phyloP scores from a whole-genome alignment of 495 filamentous ascomycete genomes.

The Podospora tetraspora region DNA sequence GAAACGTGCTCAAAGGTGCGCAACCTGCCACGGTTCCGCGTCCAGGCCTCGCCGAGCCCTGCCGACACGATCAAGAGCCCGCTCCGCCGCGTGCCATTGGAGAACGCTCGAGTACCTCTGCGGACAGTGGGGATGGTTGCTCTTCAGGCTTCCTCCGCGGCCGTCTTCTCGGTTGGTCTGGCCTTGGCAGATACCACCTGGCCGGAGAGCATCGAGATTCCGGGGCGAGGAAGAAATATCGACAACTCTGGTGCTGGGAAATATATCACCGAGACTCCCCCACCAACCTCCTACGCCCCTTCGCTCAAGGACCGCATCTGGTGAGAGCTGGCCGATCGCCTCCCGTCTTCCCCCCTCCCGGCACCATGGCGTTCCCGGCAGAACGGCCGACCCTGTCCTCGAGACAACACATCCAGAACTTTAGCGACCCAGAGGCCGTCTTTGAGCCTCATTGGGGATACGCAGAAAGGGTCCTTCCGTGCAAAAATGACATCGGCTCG shows the following conservation, averaged over 20 bases:
- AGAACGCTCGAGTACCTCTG: background rate
- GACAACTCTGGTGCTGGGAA: background rate
- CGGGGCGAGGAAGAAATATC: background rate
- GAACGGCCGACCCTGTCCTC: background rate
- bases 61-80: background rate
- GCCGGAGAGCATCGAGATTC: background rate
- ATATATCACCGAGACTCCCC: background rate
- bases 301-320: background rate
- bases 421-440: constrained; percentile 30
- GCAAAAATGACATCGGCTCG: constrained; percentile 53
- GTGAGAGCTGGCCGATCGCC: background rate
- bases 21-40: background rate
- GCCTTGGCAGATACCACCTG: background rate
- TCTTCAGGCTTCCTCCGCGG: background rate
- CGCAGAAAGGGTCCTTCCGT: constrained; percentile 50
- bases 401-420: constrained; percentile 33
- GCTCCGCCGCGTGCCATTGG: background rate
- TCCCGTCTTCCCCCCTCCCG: background rate
- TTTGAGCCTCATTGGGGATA: constrained; percentile 60
- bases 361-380: background rate
- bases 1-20: constrained; percentile 29
- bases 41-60: background rate
- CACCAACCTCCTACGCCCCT: background rate
- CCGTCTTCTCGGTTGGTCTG: background rate
- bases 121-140: background rate